Percentiles rank a stretch among this genome's conserved stretches.
phyloP scores from a whole-genome alignment of 345 rosid species.

The Acer campestre region DNA sequence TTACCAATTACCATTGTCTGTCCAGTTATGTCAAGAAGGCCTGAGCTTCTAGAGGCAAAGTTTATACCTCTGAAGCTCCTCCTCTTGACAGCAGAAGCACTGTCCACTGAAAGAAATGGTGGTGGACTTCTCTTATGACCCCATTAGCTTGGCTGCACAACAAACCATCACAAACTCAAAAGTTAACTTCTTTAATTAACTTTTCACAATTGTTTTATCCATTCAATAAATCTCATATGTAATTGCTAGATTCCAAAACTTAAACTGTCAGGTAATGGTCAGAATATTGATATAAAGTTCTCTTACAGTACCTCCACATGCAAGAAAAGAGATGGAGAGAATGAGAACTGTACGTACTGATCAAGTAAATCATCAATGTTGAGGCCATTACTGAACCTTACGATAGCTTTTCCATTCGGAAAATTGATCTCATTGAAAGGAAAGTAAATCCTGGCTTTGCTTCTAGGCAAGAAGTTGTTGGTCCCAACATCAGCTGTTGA shows the following conservation, averaged over 20 bases:
- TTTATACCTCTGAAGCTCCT: conserved; percentile 40
- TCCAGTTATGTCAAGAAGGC: conserved; percentile 46
- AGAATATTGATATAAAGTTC: too few relatives aligned
- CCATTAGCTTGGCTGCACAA: conserved; percentile 41
- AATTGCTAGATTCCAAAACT: too few relatives aligned
- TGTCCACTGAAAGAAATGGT: conserved; percentile 38
- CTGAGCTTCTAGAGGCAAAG: conserved; percentile 62
- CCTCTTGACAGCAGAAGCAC: conserved; percentile 22
- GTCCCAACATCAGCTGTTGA: conserved; percentile 49
- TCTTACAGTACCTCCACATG: too few relatives aligned
- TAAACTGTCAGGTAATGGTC: too few relatives aligned
- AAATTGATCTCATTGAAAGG: conserved; percentile 54
- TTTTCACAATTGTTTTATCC: neutral
- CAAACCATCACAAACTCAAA: conserved; percentile 3
- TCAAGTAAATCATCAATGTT: conserved; percentile 59
- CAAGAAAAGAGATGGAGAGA: too few relatives aligned
- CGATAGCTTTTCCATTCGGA: conserved; percentile 46
- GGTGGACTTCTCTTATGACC: conserved; percentile 51
- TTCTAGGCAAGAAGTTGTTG: conserved; percentile 43
- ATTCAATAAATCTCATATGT: neutral
- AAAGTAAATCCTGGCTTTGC: conserved; percentile 37
- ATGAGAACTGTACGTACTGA: conserved; percentile 19
- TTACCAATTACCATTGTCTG: conserved; percentile 11
- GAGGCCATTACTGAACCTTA: conserved; percentile 66
- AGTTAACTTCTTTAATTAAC: too few relatives aligned